Percentiles rank a stretch among this genome's conserved stretches.
Evolutionary conservation across 208 protist species (phyloP).

Genomic region (Tritrichomonas foetus): DNA sequence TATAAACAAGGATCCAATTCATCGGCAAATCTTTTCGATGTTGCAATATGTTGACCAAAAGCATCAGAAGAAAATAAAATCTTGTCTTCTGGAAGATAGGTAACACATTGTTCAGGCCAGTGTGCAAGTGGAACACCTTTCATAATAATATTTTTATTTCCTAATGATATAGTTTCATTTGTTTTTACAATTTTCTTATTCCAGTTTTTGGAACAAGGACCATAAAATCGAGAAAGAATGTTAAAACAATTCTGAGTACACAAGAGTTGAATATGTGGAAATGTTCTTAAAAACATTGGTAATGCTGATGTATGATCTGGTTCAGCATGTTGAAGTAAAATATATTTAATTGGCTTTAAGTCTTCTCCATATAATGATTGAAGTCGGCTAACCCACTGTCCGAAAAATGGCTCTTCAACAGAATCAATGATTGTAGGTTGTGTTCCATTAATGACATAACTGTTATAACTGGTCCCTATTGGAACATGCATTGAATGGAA

Average conservation of each 20-base stretch:
- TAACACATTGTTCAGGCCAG: not conserved
- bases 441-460: not conserved
- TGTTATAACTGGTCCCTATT: constrained; percentile 1
- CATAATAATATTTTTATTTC: not conserved
- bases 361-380: not conserved
- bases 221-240: not conserved
- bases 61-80: constrained; percentile 12
- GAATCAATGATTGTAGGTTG: constrained; percentile 6
- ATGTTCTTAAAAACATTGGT: not conserved
- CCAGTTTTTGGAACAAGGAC: not conserved
- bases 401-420: not conserved
- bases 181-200: not conserved
- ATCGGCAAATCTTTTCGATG: not conserved
- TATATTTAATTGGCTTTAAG: not conserved
- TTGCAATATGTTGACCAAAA: not conserved
- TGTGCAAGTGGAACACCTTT: constrained; percentile 14
- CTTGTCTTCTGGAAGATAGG: not conserved
- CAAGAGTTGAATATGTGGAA: not conserved
- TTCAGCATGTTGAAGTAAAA: constrained; percentile 13
- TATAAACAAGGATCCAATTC: not conserved
- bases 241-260: not conserved
- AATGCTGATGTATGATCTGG: not conserved
- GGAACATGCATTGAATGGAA: constrained; percentile 36
- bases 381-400: not conserved
- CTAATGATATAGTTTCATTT: not conserved